These are phyloP conservation scores for Rhodosporidiobolus odoratus DNA, from an alignment of 768 basidiomycete species.

Conservation along the genomic window DNA sequence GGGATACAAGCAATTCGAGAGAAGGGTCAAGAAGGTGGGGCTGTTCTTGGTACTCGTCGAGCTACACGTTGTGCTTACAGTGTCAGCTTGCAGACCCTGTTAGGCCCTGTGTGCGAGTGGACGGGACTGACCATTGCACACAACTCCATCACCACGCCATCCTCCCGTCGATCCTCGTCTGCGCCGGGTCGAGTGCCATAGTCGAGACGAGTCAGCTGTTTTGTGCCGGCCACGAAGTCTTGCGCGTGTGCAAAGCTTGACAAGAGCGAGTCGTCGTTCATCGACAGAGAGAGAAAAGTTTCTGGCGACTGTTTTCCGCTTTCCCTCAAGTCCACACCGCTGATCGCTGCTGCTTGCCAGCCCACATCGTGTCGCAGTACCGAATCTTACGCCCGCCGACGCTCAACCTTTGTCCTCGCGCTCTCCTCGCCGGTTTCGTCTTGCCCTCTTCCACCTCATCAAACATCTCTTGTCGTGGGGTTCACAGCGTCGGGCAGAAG, in stretches of 20 bases:
- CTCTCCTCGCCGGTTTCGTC: too few species aligned
- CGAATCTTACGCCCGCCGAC: too few species aligned
- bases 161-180: not conserved
- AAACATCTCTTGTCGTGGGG: too few species aligned
- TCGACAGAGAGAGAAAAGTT: too few species aligned
- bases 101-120: not conserved
- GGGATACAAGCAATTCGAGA: slow-evolving; percentile 69
- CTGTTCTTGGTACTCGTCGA: slow-evolving; percentile 86
- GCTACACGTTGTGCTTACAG: slow-evolving; percentile 49
- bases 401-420: too few species aligned
- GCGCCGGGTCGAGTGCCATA: not conserved
- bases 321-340: too few species aligned
- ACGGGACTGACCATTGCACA: slow-evolving; percentile 44
- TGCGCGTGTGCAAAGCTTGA: not conserved
- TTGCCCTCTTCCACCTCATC: too few species aligned
- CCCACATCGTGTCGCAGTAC: too few species aligned
- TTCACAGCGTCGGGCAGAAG: too few species aligned
- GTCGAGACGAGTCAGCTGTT: not conserved
- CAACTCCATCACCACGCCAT: slow-evolving; percentile 4
- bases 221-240: not conserved
- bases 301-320: too few species aligned
- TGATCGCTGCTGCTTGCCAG: too few species aligned
- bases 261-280: not conserved
- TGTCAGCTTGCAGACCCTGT: not conserved
- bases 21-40: slow-evolving; percentile 85